Evolutionary conservation across 2,329 filamentous ascomycete genomes (phyloP), one percentile per base, ranked within the genome.

Genomic region (Fusarium sp.): DNA sequence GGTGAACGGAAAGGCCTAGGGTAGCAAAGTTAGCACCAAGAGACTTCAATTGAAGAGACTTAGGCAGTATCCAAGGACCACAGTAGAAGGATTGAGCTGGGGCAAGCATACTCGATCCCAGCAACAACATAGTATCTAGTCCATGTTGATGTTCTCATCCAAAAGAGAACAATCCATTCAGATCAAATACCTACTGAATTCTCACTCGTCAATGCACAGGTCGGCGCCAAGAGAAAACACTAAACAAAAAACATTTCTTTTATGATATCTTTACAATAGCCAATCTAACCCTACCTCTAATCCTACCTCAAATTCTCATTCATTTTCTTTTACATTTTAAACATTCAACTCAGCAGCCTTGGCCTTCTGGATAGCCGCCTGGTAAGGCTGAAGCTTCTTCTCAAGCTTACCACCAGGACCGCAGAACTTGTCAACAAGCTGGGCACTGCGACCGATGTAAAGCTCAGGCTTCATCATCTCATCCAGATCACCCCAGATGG

Each of bases 401-500:
- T 72, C 63, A 14, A 62, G 45, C 49, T 60, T 67, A 7, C 64
- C 68, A 0, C 61, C 62, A 0, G 62, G 45, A 1, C 62, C 62
- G 34, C 69, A 72, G 40, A 61, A 69, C 24, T 66, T 59, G 29
- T 71, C 64, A 2, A 68, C 64, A 29, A 72, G 65, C 27, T 62
- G 51, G 6, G 30, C 46, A 5, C 67, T 71, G 7, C 69, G 69
- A 2, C 66, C 71, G 11, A 65, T 56, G 45, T 74, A 68, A 16
- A 70, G 62, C 27, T 66, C 44, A 4, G 62, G 58, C 32, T 65
- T 51, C 25, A 74, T 63, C 52, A 73, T 63, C 3, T 55, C 49
- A 25, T 73, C 71, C 9, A 73, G 61, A 6, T 73, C 71, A 22
- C 24, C 70, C 54, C 65, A 66, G 29, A 73, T 69, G 0, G 70